These are phyloP conservation scores for Dryadomyces quercus-mongolicae DNA, from an alignment of 2,329 filamentous ascomycete genomes.

Conservation along the genomic window DNA sequence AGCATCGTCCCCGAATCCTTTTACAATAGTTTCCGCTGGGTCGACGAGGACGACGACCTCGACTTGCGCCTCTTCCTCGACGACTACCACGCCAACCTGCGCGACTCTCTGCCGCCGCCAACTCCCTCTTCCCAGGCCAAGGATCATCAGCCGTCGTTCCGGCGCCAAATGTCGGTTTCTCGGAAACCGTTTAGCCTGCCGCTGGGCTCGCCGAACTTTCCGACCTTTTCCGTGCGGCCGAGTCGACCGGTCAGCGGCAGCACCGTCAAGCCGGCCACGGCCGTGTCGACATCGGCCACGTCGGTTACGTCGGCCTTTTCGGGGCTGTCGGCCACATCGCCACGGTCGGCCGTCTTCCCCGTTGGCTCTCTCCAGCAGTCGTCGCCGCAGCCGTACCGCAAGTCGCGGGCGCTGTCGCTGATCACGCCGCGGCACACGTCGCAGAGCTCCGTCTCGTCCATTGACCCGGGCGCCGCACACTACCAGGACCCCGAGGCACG, in stretches of 20 bases:
- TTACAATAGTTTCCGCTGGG: conserved; percentile 59
- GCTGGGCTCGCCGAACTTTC: conserved; percentile 20
- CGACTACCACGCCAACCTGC: conserved; percentile 55
- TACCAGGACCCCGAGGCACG: conserved; percentile 86
- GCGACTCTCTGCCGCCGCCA: conserved; percentile 29
- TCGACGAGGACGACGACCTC: conserved; percentile 60
- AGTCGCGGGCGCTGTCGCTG: conserved; percentile 42
- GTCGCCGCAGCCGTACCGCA: conserved; percentile 22
- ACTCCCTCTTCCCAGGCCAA: conserved; percentile 21
- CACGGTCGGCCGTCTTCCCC: neutral
- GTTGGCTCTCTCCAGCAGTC: neutral
- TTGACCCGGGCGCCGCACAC: conserved; percentile 65
- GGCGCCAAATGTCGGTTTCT: conserved; percentile 59
- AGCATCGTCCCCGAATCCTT: conserved; percentile 37
- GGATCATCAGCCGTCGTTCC: conserved; percentile 47
- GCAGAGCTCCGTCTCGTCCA: conserved; percentile 34
- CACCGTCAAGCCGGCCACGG: conserved; percentile 11
- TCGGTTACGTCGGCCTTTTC: conserved; percentile 3
- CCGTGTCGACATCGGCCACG: conserved; percentile 10
- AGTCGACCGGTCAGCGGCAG: conserved; percentile 36
- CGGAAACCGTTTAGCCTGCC: conserved; percentile 50
- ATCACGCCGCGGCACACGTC: conserved; percentile 36
- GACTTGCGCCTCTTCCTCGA: conserved; percentile 56
- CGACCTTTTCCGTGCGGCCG: neutral
- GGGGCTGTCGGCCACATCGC: neutral